Base-by-base conservation (phyloP, 2,329 filamentous ascomycete species). In the Diaporthe longicolla region DNA sequence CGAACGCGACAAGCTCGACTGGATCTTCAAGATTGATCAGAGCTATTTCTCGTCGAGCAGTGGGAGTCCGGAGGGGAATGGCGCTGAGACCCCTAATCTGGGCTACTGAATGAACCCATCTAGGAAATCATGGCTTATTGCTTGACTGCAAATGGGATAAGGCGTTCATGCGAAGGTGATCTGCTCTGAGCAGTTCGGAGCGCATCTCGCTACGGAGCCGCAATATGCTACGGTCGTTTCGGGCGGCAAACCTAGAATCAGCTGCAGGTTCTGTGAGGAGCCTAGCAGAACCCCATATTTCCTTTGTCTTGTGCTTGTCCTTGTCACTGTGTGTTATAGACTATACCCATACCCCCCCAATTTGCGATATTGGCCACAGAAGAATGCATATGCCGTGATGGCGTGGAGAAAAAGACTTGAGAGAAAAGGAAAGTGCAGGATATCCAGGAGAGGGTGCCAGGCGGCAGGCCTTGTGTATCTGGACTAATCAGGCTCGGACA, bases 1-100 rank as follows among this genome's bases (percentile, higher is more conserved):
- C 79, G 96, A 98, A 85, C 89, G 92, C 65, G 95, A 98, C 83
- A 98, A 98, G 87, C 93, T 95, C 78, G 97, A 98, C 82, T 99
- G 97, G 97, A 98, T 99, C 78, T 90, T 97, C 83, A 93, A 93
- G 80, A 95, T 99, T 78, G 97, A 99, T 83, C 93, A 98, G 86
- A 94, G 93, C 69, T 91, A 89, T 77, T 82, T 89, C 78, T 86
- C 87, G 48, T 86, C 83, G 15, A 85, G 82, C 71, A 88, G 86
- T 75, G 78, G 77, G 55, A 75, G 74, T 17, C 68, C 59, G 2
- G 82, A 78, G 54, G 81, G 80, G 55, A 86, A 83, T 76, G 82
- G 82, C 21, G 80, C 82, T 26, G 83, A 80, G 43, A 86, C 84
- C 72, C 84, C 84, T 52, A 69, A 69, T 15, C 17, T 58, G 59